phyloP scores from a whole-genome alignment of 352 stramenopile genomes.

The Globisporangium megalacanthum region DNA sequence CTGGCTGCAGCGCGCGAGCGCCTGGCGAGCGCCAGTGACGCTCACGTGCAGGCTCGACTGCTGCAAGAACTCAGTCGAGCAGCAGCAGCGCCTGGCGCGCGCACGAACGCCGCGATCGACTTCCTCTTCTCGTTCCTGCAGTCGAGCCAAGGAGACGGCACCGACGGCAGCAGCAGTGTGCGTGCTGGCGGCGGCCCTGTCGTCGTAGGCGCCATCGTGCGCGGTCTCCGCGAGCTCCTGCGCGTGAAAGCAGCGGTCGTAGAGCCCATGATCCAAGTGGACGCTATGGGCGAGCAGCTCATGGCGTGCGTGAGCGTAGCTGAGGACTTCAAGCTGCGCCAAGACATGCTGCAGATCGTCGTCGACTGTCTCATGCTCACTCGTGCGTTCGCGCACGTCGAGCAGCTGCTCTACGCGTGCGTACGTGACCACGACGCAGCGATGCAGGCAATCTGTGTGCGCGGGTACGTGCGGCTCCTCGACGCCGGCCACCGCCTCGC shows the following conservation, averaged over 20 bases:
- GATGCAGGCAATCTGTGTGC: conserved; percentile 51
- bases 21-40: conserved; percentile 33
- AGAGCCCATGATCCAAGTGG: conserved; percentile 75
- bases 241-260: conserved; percentile 57
- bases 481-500: conserved; percentile 25
- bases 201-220: conserved; percentile 62
- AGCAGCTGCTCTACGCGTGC: conserved; percentile 41
- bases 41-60: conserved; percentile 59
- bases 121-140: conserved; percentile 80
- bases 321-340: conserved; percentile 71
- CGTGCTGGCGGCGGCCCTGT: conserved; percentile 31
- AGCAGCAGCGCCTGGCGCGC: conserved; percentile 35
- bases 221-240: conserved; percentile 49
- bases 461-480: conserved; percentile 47
- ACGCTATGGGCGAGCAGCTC: conserved; percentile 75
- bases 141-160: conserved; percentile 33
- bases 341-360: conserved; percentile 69
- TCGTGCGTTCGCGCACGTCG: conserved; percentile 28
- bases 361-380: conserved; percentile 58
- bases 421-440: conserved; percentile 48
- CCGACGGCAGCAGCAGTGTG: background rate
- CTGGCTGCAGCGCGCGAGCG: conserved; percentile 35
- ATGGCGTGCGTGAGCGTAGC: conserved; percentile 69
- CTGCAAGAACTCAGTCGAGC: conserved; percentile 48
- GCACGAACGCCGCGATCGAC: conserved; percentile 61